Base-by-base conservation (phyloP, 2,329 filamentous ascomycete species). In the Fonsecaea pugnacius region DNA sequence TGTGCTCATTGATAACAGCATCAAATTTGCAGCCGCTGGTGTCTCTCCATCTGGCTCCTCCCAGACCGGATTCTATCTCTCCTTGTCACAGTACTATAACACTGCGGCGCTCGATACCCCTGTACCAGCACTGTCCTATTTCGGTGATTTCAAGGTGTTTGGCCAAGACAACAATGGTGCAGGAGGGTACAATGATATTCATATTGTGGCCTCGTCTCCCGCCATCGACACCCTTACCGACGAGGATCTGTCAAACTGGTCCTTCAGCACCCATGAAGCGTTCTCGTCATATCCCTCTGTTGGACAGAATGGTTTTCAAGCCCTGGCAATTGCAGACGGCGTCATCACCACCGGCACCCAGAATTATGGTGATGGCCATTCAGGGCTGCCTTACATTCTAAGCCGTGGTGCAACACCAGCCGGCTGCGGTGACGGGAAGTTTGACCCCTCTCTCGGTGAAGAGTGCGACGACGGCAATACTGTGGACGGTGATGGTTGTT, bases 391-490 rank as follows among this genome's bases (percentile, higher is more conserved):
- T n/a, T 53, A 53, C 21, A 53, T 53, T 36, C 51, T 53, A 14
- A 53, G 51, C 12, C 51, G 51, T n/a, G 51, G 51, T 24, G 51
- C 51, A 33, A 53, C 51, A 2, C 51, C 51, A 4, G 51, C 51
- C 16, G 54, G 54, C 38, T 57, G 54, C 21, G 54, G 54, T 12
- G 35, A 57, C 5, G 54, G 54, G 3, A 18, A 40, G 18, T 36
- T 38, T 14, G 54, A 57, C 12, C 30, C 33, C n/a, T 57, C 54
- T n/a, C 54, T 57, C 14, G 54, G 54, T 12, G 54, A 57, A 57
- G 54, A 57, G 54, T 57, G 54, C 36, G 54, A 57, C 14, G 54
- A 57, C 36, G 54, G 54, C 54, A 57, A 57, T 12, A 43, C 54
- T 8, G 38, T 24, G n/a, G 38, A 57, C n/a, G 54, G 54, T n/a